These are phyloP conservation scores for Cicer pinnatifidum DNA, from an alignment of 306 rosid species.

Conservation along the genomic window DNA sequence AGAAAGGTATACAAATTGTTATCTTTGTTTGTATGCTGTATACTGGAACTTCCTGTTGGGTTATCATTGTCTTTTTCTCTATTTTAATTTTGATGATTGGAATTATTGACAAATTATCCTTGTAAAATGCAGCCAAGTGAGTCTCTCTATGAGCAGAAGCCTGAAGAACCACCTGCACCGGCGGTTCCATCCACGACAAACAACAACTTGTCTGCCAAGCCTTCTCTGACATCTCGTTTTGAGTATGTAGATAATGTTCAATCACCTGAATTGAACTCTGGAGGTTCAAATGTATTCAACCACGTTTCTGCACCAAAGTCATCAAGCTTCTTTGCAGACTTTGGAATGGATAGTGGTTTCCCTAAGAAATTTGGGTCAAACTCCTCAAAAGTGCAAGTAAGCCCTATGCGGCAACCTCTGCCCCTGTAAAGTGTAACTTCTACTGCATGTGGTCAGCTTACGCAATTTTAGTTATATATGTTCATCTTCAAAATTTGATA, in stretches of 20 bases:
- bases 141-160: slow-evolving; percentile 90
- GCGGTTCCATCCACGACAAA: slow-evolving; percentile 60
- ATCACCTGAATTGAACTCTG: slow-evolving; percentile 65
- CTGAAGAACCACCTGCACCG: slow-evolving; percentile 75
- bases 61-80: slow-evolving; percentile 24
- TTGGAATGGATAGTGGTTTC: slow-evolving; percentile 92
- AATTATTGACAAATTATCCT: slow-evolving; percentile 39
- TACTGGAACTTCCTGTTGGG: slow-evolving; percentile 19
- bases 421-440: slow-evolving; percentile 8
- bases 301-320: slow-evolving; percentile 88
- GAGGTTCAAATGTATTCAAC: slow-evolving; percentile 56
- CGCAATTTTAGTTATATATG: slow-evolving; percentile 20
- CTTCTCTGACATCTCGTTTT: slow-evolving; percentile 75
- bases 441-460: slow-evolving; percentile 7
- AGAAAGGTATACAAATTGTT: slow-evolving; percentile 53
- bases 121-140: slow-evolving; percentile 73
- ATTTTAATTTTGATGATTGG: slow-evolving; percentile 1
- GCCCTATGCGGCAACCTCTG: slow-evolving; percentile 28
- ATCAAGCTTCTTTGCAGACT: slow-evolving; percentile 87
- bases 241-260: slow-evolving; percentile 88
- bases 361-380: slow-evolving; percentile 65
- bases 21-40: slow-evolving; percentile 30
- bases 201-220: slow-evolving; percentile 54
- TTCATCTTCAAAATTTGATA: background rate
- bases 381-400: slow-evolving; percentile 83